Percentiles rank a stretch among this genome's conserved stretches.
phyloP scores from a whole-genome alignment of 305 asterid species.

The Fraxinus angustifolia region DNA sequence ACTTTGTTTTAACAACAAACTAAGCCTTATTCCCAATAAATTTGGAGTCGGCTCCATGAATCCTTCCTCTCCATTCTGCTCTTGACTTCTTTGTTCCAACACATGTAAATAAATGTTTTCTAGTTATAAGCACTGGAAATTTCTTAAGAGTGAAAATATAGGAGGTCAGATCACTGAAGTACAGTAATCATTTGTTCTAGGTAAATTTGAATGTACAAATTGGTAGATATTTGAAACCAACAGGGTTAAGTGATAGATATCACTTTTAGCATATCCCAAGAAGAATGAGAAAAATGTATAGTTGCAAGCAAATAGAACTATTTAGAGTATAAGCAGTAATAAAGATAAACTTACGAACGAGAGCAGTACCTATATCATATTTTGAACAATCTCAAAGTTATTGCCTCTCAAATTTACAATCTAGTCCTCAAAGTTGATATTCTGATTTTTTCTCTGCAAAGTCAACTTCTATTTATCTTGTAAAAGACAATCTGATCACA shows the following conservation, averaged over 20 bases:
- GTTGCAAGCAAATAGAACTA: background rate
- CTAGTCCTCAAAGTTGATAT: background rate
- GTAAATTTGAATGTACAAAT: background rate
- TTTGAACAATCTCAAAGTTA: background rate
- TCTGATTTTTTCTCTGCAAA: background rate
- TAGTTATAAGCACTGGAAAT: background rate
- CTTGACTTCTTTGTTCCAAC: background rate
- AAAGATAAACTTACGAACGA: background rate
- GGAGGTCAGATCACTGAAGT: background rate
- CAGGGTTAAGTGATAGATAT: background rate
- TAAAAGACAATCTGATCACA: background rate
- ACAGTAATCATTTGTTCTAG: background rate
- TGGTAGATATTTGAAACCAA: background rate
- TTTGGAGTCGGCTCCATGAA: background rate
- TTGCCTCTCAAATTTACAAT: background rate
- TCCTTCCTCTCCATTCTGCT: background rate
- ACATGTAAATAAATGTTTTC: background rate
- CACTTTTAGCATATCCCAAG: background rate
- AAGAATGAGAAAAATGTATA: background rate
- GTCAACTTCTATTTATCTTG: background rate
- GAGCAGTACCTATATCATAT: background rate
- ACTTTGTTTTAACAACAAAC: background rate
- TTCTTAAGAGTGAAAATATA: background rate
- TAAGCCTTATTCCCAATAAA: background rate
- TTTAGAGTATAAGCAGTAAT: background rate